Evolutionary conservation across 768 basidiomycete genomes (phyloP), one percentile per base, ranked within the genome.

Genomic region (Mrakia frigida): DNA sequence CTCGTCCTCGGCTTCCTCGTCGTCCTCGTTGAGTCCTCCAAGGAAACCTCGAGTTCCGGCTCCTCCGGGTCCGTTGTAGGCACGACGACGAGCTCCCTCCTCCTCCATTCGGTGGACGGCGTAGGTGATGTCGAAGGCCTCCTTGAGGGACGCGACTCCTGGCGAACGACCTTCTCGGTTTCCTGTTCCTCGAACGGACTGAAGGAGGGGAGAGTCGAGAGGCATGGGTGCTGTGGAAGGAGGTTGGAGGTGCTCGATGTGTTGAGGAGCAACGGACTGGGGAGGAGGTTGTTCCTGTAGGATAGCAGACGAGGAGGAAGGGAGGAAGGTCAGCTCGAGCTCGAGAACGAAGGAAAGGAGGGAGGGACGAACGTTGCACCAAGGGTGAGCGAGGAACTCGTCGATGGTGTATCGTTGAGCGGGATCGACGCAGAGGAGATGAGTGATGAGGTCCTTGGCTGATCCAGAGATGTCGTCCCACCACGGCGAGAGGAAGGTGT

Each of bases 71-170:
- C 89, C 90, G 74, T 91, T 90, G 84, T 91, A 91, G 65, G 91
- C 93, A 35, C 92, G 88, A 70, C 93, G 86, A 74, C 92, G 87
- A 0, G 92, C 92, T 21, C 94, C 96, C 84, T 99, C 97, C 83
- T 99, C 97, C 82, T 98, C 96, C 96, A 98, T 98, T 25, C 96
- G 90, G 83, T 99, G 97, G 0, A 99, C 97, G 5, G 97, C 96
- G 83, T 98, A 98, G 1, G 97, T 96, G 81, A 99, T 91, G 83
- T 99, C 97, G 84, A 99, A 98, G 5, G 97, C 95, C 82, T 98
- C 97, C 82, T 97, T 98, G 83, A 99, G 89, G 0, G 91, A 90
- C 0, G 93, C 91, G 37, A 98, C 82, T 33, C 97, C 95, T 3
- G 97, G 97, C 70, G 96, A 98, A 59, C 93, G 90, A 9, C 90